Conservation (phyloP, 371 early-diverging fungal genomes). For the Lichtheimia hyalospora region DNA sequence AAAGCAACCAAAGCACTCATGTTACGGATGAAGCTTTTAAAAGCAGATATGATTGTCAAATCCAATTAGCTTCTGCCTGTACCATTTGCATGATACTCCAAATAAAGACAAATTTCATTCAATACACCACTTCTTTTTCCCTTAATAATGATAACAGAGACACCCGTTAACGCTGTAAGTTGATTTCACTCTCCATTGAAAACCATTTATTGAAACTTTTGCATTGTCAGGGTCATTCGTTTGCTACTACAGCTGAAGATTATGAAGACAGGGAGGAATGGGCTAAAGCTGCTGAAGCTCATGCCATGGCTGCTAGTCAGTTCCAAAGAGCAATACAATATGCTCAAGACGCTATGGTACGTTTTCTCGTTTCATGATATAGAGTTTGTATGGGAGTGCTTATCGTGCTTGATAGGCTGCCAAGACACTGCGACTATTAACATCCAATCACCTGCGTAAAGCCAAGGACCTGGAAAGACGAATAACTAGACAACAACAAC, state of each 20-base stretch:
- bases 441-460: constrained; percentile 33
- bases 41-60: constrained; percentile 21
- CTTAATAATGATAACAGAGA: constrained; percentile 28
- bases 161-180: constrained; percentile 35
- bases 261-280: constrained; percentile 51
- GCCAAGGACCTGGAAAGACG: constrained; percentile 33
- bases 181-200: too few species aligned
- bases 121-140: constrained; percentile 1
- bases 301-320: constrained; percentile 51
- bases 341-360: constrained; percentile 38
- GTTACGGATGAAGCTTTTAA: constrained; percentile 58
- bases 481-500: constrained; percentile 1
- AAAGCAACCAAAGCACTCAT: constrained; percentile 57
- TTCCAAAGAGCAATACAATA: constrained; percentile 35
- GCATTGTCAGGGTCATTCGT: constrained; percentile 43
- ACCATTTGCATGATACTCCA: too few species aligned
- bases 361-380: background rate
- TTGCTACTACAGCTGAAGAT: constrained; percentile 52
- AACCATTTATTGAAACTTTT: background rate
- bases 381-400: background rate
- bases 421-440: constrained; percentile 30
- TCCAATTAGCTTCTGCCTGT: background rate
- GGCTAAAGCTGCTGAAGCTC: constrained; percentile 47
- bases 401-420: constrained; percentile 22
- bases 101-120: background rate